Evolutionary conservation across 306 rosid species (phyloP).

Genomic region (Cicer pinnatifidum): DNA sequence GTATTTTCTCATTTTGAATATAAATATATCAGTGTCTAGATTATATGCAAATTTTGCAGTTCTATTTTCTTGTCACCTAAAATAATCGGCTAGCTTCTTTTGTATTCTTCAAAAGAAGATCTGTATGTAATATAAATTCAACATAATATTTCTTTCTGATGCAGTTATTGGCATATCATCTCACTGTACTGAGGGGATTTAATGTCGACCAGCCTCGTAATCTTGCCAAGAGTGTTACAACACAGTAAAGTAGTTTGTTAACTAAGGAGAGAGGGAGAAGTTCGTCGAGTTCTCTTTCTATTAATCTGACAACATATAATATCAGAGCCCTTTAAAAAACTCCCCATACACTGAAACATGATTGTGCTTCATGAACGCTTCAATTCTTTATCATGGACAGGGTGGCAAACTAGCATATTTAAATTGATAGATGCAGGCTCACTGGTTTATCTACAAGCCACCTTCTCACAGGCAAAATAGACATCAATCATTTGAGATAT

Average conservation of each 20-base stretch:
- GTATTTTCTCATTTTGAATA: constrained; percentile 26
- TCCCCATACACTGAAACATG: constrained; percentile 24
- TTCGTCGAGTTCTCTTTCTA: background rate
- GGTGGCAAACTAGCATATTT: constrained; percentile 31
- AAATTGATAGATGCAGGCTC: constrained; percentile 43
- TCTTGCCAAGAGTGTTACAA: constrained; percentile 98
- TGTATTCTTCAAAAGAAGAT: constrained; percentile 21
- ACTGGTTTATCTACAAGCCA: constrained; percentile 25
- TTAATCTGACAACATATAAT: constrained; percentile 27
- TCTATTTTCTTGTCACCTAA: constrained; percentile 25
- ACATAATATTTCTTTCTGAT: constrained; percentile 36
- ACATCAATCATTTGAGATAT: constrained; percentile 36
- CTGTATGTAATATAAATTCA: background rate
- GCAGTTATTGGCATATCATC: constrained; percentile 97
- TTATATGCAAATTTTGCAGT: constrained; percentile 31
- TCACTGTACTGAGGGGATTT: constrained; percentile 89
- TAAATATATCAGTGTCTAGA: constrained; percentile 11
- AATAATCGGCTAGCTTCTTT: constrained; percentile 18
- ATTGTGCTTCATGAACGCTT: constrained; percentile 16
- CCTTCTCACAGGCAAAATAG: constrained; percentile 23
- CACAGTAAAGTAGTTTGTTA: constrained; percentile 53
- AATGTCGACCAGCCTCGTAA: constrained; percentile 98
- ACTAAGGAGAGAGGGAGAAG: background rate
- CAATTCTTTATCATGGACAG: constrained; percentile 14
- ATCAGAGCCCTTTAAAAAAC: background rate